Evolutionary conservation across 345 rosid genomes (phyloP).

Genomic region (Microthlaspi erraticum): DNA sequence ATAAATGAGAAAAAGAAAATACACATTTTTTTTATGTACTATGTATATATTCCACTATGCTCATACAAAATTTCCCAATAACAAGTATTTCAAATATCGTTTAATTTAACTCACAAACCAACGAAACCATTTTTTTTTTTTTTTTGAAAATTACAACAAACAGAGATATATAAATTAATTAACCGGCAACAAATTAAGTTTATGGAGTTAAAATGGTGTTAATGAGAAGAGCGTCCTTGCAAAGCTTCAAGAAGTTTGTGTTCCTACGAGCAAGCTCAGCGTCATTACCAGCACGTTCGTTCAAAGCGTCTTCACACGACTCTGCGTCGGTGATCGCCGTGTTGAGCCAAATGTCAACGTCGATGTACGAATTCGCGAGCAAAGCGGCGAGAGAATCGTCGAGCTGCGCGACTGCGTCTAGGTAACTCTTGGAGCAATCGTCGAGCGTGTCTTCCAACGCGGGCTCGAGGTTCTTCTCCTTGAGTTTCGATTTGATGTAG

Average conservation of each 20-base stretch:
- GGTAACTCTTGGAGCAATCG: conserved; percentile 62
- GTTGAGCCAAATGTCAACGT: conserved; percentile 52
- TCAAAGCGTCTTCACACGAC: conserved; percentile 50
- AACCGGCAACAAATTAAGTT: background rate
- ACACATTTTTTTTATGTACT: background rate
- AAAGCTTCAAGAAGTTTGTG: conserved; percentile 48
- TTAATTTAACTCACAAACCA: conserved; percentile 5
- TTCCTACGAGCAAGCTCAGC: conserved; percentile 46
- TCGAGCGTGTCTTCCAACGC: conserved; percentile 56
- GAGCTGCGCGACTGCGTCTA: conserved; percentile 64
- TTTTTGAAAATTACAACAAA: background rate
- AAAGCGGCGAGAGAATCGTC: conserved; percentile 64
- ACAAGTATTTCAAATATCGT: conserved; percentile 28
- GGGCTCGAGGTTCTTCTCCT: conserved; percentile 47
- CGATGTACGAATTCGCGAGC: conserved; percentile 44
- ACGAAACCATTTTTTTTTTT: conserved; percentile 19
- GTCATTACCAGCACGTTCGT: conserved; percentile 27
- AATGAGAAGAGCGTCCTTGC: conserved; percentile 52
- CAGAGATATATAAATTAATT: background rate
- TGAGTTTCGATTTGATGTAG: conserved; percentile 45
- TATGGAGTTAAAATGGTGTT: conserved; percentile 49
- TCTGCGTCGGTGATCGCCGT: conserved; percentile 53
- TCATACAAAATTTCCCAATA: conserved; percentile 22
- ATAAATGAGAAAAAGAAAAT: background rate
- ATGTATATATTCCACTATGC: conserved; percentile 1